Evolutionary conservation across 2,329 filamentous ascomycete species (phyloP).

Genomic region (Chaetomium strumarium): DNA sequence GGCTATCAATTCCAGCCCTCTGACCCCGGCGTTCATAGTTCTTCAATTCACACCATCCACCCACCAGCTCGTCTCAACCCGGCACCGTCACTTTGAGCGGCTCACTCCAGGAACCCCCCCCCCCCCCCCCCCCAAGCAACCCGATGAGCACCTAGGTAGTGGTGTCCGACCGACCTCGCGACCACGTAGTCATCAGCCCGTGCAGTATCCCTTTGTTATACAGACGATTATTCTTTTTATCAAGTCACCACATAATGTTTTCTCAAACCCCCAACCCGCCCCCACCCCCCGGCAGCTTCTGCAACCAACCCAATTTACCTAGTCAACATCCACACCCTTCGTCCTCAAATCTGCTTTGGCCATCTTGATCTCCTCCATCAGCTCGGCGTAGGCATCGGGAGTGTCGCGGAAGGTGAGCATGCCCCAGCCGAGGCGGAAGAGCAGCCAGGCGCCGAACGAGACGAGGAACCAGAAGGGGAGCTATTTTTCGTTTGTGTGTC

Average conservation of each 20-base stretch:
- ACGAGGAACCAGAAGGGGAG: constrained; percentile 91
- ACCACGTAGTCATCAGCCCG: no score
- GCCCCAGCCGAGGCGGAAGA: constrained; percentile 86
- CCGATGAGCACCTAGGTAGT: no score
- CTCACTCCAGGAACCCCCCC: no score
- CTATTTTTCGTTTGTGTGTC: constrained; percentile 38
- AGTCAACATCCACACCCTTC: constrained; percentile 75
- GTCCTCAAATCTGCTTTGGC: constrained; percentile 68
- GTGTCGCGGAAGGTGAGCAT: constrained; percentile 97
- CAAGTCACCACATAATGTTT: neutral
- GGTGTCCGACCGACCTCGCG: no score
- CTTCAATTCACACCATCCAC: no score
- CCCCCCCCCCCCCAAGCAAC: no score
- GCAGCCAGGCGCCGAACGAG: constrained; percentile 83
- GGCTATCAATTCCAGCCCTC: no score
- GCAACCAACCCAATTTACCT: constrained; percentile 28
- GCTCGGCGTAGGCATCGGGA: constrained; percentile 79
- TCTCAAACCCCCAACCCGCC: neutral
- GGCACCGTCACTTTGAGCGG: no score
- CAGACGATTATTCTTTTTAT: no score
- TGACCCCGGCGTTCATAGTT: no score
- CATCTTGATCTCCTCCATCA: constrained; percentile 76
- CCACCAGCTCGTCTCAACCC: no score
- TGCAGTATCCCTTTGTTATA: no score
- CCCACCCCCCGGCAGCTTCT: neutral